Conservation (phyloP, 352 stramenopile species). For the Elongisporangium anandrum region DNA sequence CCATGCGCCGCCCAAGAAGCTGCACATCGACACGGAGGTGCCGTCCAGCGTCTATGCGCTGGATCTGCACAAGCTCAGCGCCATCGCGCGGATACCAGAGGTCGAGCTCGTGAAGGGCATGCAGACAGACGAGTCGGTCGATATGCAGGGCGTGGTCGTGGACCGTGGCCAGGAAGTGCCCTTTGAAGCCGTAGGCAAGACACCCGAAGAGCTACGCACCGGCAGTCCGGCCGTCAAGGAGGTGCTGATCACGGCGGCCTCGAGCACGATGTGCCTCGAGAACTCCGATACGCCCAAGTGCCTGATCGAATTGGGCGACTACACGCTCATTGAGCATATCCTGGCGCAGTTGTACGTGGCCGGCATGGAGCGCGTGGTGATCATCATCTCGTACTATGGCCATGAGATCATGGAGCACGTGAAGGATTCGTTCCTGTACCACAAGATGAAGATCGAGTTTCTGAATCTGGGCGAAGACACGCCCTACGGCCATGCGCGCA, state of each 20-base stretch:
- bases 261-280: slow-evolving; percentile 75
- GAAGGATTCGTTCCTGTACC: slow-evolving; percentile 66
- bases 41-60: slow-evolving; percentile 75
- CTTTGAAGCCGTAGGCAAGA: slow-evolving; percentile 72
- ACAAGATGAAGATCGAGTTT: slow-evolving; percentile 81
- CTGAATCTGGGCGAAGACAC: slow-evolving; percentile 79
- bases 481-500: slow-evolving; percentile 66
- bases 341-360: slow-evolving; percentile 78
- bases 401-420: slow-evolving; percentile 80
- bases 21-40: slow-evolving; percentile 73
- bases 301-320: slow-evolving; percentile 66
- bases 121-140: slow-evolving; percentile 67
- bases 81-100: slow-evolving; percentile 57
- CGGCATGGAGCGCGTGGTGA: slow-evolving; percentile 77
- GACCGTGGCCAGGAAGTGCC: slow-evolving; percentile 72
- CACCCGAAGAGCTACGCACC: slow-evolving; percentile 13
- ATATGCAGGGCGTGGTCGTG: slow-evolving; percentile 82
- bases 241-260: slow-evolving; percentile 75
- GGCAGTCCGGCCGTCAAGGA: slow-evolving; percentile 39
- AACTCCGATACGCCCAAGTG: slow-evolving; percentile 78
- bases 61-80: slow-evolving; percentile 63
- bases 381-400: slow-evolving; percentile 81
- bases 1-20: slow-evolving; percentile 9
- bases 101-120: slow-evolving; percentile 63
- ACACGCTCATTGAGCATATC: slow-evolving; percentile 80